Percentiles rank a stretch among this genome's conserved stretches.
These are phyloP conservation scores for Dalbergia cochinchinensis DNA, from an alignment of 306 rosid genomes.

Conservation along the genomic window DNA sequence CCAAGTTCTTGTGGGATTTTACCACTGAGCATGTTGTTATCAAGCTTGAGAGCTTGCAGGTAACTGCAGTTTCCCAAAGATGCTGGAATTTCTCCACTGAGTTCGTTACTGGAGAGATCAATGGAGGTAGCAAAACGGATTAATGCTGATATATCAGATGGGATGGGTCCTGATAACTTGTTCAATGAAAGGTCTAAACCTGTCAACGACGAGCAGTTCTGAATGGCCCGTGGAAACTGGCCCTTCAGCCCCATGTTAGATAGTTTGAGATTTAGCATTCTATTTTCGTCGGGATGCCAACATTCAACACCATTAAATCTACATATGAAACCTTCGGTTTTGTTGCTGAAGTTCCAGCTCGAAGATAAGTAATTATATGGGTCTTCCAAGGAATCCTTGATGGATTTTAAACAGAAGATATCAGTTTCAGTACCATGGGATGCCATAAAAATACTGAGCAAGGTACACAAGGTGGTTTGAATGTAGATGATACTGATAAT, in stretches of 20 bases:
- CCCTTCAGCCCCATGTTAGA: constrained; percentile 37
- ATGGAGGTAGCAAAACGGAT: neutral
- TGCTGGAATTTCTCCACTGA: constrained; percentile 38
- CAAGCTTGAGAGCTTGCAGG: constrained; percentile 1
- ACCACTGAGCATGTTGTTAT: constrained; percentile 34
- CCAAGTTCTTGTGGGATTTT: constrained; percentile 25
- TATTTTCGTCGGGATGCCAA: constrained; percentile 29
- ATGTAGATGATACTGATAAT: neutral
- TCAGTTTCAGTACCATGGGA: neutral
- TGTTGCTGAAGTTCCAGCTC: constrained; percentile 31
- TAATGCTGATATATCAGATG: neutral
- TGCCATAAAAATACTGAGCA: neutral
- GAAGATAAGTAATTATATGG: neutral
- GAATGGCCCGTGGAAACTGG: constrained; percentile 17
- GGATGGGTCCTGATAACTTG: constrained; percentile 38
- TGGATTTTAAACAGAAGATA: constrained; percentile 12
- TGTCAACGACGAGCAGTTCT: neutral
- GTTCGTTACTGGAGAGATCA: constrained; percentile 28
- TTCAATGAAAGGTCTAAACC: constrained; percentile 23
- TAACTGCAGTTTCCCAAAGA: neutral
- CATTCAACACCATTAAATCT: constrained; percentile 16
- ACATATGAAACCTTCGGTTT: constrained; percentile 7
- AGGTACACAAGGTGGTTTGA: neutral
- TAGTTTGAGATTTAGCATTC: constrained; percentile 10
- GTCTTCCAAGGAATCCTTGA: constrained; percentile 38